Evolutionary conservation across 768 basidiomycete species (phyloP).

Genomic region (Xanthoconium purpureum): DNA sequence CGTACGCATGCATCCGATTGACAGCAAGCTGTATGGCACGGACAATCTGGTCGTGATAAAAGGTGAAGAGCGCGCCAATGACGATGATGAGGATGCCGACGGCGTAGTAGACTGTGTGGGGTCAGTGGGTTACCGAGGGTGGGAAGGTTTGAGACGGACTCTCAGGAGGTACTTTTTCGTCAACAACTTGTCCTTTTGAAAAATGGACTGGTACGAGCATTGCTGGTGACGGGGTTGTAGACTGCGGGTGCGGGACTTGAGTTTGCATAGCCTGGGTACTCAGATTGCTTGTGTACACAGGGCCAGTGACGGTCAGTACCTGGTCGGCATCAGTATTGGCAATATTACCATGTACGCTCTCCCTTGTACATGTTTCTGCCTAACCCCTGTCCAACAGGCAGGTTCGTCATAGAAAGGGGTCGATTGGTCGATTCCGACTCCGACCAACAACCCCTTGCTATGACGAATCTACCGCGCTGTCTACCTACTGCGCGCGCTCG

Average conservation of each 20-base stretch:
- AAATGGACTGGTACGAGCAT: slow-evolving; percentile 38
- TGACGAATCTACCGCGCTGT: too few species aligned
- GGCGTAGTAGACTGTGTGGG: slow-evolving; percentile 46
- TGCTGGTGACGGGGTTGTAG: slow-evolving; percentile 14
- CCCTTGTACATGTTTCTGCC: too few species aligned
- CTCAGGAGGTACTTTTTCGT: slow-evolving; percentile 54
- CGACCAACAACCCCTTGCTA: too few species aligned
- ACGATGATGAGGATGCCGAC: slow-evolving; percentile 44
- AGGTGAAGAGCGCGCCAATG: slow-evolving; percentile 49
- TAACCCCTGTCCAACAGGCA: too few species aligned
- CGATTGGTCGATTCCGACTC: too few species aligned
- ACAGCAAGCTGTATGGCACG: slow-evolving; percentile 44
- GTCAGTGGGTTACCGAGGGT: not conserved
- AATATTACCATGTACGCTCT: too few species aligned
- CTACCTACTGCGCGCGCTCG: too few species aligned
- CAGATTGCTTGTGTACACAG: too few species aligned
- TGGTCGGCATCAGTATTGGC: too few species aligned
- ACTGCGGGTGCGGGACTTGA: not conserved
- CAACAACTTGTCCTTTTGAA: slow-evolving; percentile 50
- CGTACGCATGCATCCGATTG: slow-evolving; percentile 43
- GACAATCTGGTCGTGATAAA: slow-evolving; percentile 64
- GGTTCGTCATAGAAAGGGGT: too few species aligned
- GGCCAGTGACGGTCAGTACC: too few species aligned
- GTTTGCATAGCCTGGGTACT: slow-evolving; percentile 16
- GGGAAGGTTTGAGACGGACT: slow-evolving; percentile 38